Base-by-base conservation (phyloP, 495 filamentous ascomycete genomes). In the Cryomyces antarcticus region DNA sequence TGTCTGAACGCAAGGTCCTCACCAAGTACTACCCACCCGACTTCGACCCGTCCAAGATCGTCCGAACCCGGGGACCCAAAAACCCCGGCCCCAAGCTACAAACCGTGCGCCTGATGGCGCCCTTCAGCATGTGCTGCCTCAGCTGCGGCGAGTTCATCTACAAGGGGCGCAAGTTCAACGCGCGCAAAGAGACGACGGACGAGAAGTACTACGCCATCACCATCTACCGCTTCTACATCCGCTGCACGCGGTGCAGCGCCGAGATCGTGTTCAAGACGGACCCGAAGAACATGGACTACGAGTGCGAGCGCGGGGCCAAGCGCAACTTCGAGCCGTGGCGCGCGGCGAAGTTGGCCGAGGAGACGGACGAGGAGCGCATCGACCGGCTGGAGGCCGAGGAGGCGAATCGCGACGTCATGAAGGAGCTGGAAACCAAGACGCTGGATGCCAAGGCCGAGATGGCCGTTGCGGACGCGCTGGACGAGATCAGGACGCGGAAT, bases 161-260 rank as follows among this genome's bases (percentile, higher is more conserved):
- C 67, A 82, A 83, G 49, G 88, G 88, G 1, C 77, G 87, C 39
- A 96, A 95, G 54, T 96, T 94, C 71, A 97, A 95, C 61, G 87
- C 89, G 3, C 76, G 85, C 41, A 99, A 99, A 50, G 84, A 95
- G 54, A 93, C 80, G 6, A 83, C 81, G 5, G 84, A 89, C 35
- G 86, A 96, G 54, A 81, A 78, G 49, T 99, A 99, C 64, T 73
- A 88, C 46, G 66, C 66, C 42, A 93, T 99, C 47, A 71, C 80
- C 47, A 87, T 96, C 43, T 89, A 78, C 66, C 74, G 88, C 0
- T 94, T 96, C 68, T 93, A 88, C 60, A 97, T 97, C 53, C 70
- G 82, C 2, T 99, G 92, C 62, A 95, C 89, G 46, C 64, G 86
- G 38, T 99, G 92, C 60, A 72, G 65, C 34, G 79, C 70, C 12